phyloP scores from a whole-genome alignment of 306 rosid species.

The Gynostemma pentaphyllum region DNA sequence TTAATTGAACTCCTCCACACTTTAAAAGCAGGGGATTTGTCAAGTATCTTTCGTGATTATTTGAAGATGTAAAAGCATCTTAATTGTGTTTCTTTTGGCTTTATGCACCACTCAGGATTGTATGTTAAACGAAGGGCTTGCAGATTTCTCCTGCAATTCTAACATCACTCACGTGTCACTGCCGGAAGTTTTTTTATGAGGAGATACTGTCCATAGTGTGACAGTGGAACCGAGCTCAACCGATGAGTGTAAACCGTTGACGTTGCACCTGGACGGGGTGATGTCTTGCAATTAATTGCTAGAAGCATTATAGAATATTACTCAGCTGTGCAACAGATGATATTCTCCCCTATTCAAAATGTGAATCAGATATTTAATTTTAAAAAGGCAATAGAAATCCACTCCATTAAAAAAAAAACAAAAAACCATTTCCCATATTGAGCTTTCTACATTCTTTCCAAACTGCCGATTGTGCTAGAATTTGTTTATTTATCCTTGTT shows the following conservation, averaged over 20 bases:
- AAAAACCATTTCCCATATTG: too few relatives aligned
- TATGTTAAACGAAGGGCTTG: not conserved
- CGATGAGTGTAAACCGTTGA: not conserved
- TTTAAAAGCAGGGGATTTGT: too few relatives aligned
- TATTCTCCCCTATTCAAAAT: not conserved
- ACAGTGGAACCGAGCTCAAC: not conserved
- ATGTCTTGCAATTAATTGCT: not conserved
- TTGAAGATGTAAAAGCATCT: not conserved
- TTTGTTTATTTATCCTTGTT: not conserved
- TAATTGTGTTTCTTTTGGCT: not conserved
- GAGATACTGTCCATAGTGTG: not conserved
- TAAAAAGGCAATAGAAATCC: not conserved
- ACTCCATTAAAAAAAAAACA: too few relatives aligned
- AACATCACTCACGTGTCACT: not conserved
- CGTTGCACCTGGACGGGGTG: not conserved
- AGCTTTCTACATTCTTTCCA: not conserved
- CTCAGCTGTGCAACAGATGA: not conserved
- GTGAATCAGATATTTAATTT: not conserved
- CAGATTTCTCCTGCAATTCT: conserved; percentile 2
- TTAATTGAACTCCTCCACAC: not conserved
- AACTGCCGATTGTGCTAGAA: not conserved
- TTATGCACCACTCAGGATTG: not conserved
- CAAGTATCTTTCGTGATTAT: too few relatives aligned
- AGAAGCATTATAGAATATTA: not conserved
- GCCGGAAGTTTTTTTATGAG: not conserved